Base-by-base conservation (phyloP, 2,329 filamentous ascomycete genomes). In the Aspergillus sp. region DNA sequence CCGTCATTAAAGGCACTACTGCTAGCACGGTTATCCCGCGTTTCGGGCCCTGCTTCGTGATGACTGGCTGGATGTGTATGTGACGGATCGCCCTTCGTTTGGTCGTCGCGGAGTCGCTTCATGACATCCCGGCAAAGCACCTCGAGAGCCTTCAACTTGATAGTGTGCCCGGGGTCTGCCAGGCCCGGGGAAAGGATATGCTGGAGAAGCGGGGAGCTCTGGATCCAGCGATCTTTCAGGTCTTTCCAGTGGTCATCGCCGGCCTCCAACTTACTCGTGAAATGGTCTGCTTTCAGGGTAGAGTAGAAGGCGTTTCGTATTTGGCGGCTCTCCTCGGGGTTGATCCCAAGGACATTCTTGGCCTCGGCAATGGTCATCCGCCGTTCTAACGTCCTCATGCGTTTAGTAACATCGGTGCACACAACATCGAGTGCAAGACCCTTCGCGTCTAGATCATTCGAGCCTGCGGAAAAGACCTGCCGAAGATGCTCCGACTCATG, bases 361-460 rank as follows among this genome's bases (percentile, higher is more conserved):
- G 82, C 82, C 37, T 86, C 79, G 1, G 75, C 71, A 27, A 89
- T 72, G 1, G 76, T 79, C 71, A 89, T 78, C n/a, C 73, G 68
- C 20, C 67, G 70, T 30, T 77, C 73, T 36, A 75, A 53, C 8
- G 65, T 75, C 47, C 84, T 75, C 67, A 88, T 78, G 13, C 81
- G 69, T 59, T 91, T 91, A 1, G 82, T 88, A 17, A 89, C 81
- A 58, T 89, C 83, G 16, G 75, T 80, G 50, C 82, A 86, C 15
- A 93, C 78, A 28, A 86, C 73, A 52, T 93, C 84, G 4, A 93
- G 63, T 0, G 83, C 82, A 28, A 85, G 66, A 24, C 70, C 70
- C 51, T 79, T 82, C 26, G 69, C 65, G 26, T 81, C 76, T 11
- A 72, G 56, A 14, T 77, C 66, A 3, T 71, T 69, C 15, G 72